Base-by-base conservation (phyloP, 495 filamentous ascomycete genomes). In the Astrothelium subdiscretum region DNA sequence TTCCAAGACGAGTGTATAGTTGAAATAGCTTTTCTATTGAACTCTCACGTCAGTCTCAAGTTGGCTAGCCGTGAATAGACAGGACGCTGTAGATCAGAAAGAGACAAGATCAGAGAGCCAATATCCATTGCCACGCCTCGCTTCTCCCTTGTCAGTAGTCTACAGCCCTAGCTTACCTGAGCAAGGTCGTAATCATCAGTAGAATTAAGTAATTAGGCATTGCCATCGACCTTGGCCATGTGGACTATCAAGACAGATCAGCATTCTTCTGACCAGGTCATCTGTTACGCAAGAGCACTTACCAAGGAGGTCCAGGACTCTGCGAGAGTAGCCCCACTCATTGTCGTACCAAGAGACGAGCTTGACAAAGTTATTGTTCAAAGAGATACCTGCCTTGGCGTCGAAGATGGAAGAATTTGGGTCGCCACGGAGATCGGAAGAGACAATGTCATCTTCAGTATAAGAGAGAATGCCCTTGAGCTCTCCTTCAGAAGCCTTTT, bases 291-390 rank as follows among this genome's bases (percentile, higher is more conserved):
- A 40, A 40, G 10, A 58, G 18, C 44, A 69, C 78, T 71, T 77
- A 82, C 79, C 67, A 63, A 98, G 81, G 72, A 98, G 92, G 78
- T 98, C 94, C 66, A 97, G 83, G 66, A 97, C 95, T 87, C 94
- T 94, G 81, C 91, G 91, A 77, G 89, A 95, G 87, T 98, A 98
- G 70, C 92, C 94, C 87, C 87, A 89, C 80, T 90, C 87, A 78
- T 90, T 90, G 84, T 97, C 92, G 81, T 98, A 98, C 94, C 94
- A 98, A 71, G 87, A 85, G 74, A 98, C 86, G 43, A 98, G 83
- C 87, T 98, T 98, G 83, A 97, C 86, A 80, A 98, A 98, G 84
- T 97, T 89, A 68, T 88, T 75, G 86, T 98, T 98, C 64, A 98
- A 86, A 67, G 91, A 87, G 77, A 98, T 97, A 85, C 94, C 94